Base-by-base conservation (phyloP, 345 rosid genomes). In the Hirschfeldia incana region DNA sequence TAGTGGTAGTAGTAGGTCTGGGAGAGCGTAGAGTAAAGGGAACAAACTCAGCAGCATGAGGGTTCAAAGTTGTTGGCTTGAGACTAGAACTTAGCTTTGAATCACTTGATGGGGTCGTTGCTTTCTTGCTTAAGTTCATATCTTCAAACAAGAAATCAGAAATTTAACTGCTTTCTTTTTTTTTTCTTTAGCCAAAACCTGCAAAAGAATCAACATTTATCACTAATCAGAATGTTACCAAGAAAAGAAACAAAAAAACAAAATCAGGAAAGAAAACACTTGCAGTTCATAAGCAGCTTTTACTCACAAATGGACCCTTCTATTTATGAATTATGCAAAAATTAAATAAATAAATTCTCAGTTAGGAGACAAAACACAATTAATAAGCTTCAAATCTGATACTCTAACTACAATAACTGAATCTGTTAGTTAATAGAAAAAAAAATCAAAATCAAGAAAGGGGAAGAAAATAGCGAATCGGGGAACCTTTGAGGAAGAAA, bases 11-110 rank as follows among this genome's bases (percentile, higher is more conserved):
- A 33, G 32, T 29, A 29, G 32, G 32, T 29, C 32, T 2, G 32
- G 92, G 83, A 51, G 94, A 83, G 16, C 93, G 86, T 62, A 89
- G 92, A 21, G 94, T 75, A 79, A 88, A 87, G 1, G 99, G 99
- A 81, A 95, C 83, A 8, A 95, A 95, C 89, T 95, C 99, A 6
- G 97, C 98, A 6, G 99, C 99, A 88, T 91, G 88, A 15, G 99
- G 99, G 73, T 96, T 96, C 83, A 96, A 87, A 74, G 91, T 49
- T 13, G 89, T 91, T 76, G 85, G 86, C 78, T 92, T 93, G 80
- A 70, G 85, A 63, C 84, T 69, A 55, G 87, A 21, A 36, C 66
- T 85, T 33, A 87, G 80, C 87, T 90, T 93, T n/a, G 89, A 69
- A 49, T 89, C 92, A 78, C 78, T 86, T 62, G 86, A 80, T 68